A percentile compares a stretch with the other conserved stretches of the same genome.
phyloP scores from a whole-genome alignment of 352 stramenopile genomes.

The Globisporangium rhizosaccharum region DNA sequence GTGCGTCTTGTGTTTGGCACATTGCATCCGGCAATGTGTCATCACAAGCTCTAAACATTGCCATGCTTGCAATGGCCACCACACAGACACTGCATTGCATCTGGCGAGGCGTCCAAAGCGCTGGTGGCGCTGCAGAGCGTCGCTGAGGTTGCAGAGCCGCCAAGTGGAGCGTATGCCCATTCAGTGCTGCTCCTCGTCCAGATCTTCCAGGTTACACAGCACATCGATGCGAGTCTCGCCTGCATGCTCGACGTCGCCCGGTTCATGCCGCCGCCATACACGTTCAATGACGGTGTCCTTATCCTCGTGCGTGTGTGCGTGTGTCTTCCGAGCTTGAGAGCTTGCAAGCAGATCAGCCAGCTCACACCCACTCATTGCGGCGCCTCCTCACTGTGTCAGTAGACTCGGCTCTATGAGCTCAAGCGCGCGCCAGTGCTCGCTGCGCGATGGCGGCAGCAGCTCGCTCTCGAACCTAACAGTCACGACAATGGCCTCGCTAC shows the following conservation, averaged over 20 bases:
- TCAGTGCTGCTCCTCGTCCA: slow-evolving; percentile 36
- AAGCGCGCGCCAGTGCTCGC: slow-evolving; percentile 11
- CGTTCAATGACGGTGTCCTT: slow-evolving; percentile 23
- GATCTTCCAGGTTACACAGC: slow-evolving; percentile 23
- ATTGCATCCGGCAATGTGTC: not conserved
- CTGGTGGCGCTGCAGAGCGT: slow-evolving; percentile 35
- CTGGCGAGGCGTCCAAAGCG: slow-evolving; percentile 36
- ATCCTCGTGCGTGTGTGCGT: slow-evolving; percentile 14
- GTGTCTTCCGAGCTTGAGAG: not conserved
- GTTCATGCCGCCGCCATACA: slow-evolving; percentile 46
- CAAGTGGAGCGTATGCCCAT: slow-evolving; percentile 21
- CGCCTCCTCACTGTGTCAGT: not conserved
- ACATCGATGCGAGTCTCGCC: slow-evolving; percentile 26
- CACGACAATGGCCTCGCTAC: not conserved
- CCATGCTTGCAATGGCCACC: not conserved
- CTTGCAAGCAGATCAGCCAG: no score
- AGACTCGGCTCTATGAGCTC: slow-evolving; percentile 38
- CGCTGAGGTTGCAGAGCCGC: slow-evolving; percentile 30
- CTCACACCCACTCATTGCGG: not conserved
- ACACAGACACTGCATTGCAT: slow-evolving; percentile 36
- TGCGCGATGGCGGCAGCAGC: slow-evolving; percentile 37
- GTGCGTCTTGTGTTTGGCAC: not conserved
- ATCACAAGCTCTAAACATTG: not conserved
- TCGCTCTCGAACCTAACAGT: not conserved
- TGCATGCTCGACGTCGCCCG: slow-evolving; percentile 38